Percentiles rank a stretch among this genome's conserved stretches.
Evolutionary conservation across 2,329 filamentous ascomycete genomes (phyloP).

Genomic region (Trichophyton mentagrophytes): DNA sequence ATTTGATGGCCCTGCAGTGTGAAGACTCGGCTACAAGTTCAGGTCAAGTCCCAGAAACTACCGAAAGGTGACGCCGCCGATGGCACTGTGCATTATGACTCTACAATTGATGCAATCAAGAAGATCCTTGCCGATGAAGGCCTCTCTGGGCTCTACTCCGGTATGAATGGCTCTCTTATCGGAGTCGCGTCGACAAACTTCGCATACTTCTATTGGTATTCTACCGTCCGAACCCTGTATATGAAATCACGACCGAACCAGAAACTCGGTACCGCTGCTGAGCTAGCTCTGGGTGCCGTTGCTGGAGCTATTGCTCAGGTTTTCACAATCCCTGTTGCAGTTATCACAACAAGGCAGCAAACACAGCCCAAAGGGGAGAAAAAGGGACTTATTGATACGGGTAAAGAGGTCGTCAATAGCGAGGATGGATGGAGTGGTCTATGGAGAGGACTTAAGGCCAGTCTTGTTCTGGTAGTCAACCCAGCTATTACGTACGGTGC

Average conservation of each 20-base stretch:
- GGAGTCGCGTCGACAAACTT: slow-evolving; percentile 97
- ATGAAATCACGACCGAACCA: slow-evolving; percentile 45
- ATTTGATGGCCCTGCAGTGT: slow-evolving; percentile 46
- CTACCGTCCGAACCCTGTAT: slow-evolving; percentile 71
- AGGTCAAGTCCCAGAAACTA: slow-evolving; percentile 55
- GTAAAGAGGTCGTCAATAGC: slow-evolving; percentile 73
- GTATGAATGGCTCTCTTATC: slow-evolving; percentile 72
- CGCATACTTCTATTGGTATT: slow-evolving; percentile 99
- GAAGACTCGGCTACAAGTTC: slow-evolving; percentile 91
- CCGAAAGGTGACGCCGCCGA: slow-evolving; percentile 34
- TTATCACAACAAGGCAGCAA: slow-evolving; percentile 91
- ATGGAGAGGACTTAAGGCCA: slow-evolving; percentile 92
- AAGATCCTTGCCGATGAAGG: slow-evolving; percentile 78
- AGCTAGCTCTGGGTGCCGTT: slow-evolving; percentile 72
- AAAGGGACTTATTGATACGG: slow-evolving; percentile 78
- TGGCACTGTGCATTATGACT: slow-evolving; percentile 59
- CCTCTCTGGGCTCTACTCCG: slow-evolving; percentile 68
- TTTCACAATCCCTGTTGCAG: slow-evolving; percentile 91
- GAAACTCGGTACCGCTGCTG: slow-evolving; percentile 63
- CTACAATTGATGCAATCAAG: slow-evolving; percentile 74
- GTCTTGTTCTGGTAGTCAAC: slow-evolving; percentile 87
- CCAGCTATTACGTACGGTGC: slow-evolving; percentile 96
- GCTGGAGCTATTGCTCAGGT: slow-evolving; percentile 85
- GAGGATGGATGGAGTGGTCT: slow-evolving; percentile 81
- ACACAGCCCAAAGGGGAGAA: slow-evolving; percentile 74